Conservation (phyloP, 495 filamentous ascomycete genomes). For the Penicilliopsis zonata region DNA sequence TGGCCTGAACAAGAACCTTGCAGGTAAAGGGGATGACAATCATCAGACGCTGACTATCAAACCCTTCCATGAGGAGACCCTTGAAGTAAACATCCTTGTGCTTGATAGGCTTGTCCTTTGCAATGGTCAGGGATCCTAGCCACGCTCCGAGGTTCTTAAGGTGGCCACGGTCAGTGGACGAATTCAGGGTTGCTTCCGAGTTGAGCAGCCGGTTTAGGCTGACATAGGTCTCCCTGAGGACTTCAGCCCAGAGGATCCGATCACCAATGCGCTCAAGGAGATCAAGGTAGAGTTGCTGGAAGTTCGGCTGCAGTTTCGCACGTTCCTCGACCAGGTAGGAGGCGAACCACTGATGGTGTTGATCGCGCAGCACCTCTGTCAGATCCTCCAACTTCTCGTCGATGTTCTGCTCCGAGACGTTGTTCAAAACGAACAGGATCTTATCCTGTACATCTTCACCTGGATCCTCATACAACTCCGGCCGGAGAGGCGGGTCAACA, state of each 20-base stretch:
- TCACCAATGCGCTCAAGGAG: slow-evolving; percentile 74
- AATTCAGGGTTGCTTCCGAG: slow-evolving; percentile 70
- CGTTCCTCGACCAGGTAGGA: slow-evolving; percentile 91
- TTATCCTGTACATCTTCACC: slow-evolving; percentile 78
- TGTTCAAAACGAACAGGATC: slow-evolving; percentile 92
- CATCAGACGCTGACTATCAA: slow-evolving; percentile 76
- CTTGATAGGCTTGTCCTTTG: slow-evolving; percentile 89
- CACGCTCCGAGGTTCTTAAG: slow-evolving; percentile 86
- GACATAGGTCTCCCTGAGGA: slow-evolving; percentile 85
- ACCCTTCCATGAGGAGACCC: slow-evolving; percentile 83
- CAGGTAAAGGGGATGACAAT: slow-evolving; percentile 94
- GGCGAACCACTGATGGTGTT: slow-evolving; percentile 92
- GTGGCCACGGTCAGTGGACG: slow-evolving; percentile 67
- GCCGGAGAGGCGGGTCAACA: slow-evolving; percentile 50
- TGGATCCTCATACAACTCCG: slow-evolving; percentile 61
- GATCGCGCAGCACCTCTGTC: slow-evolving; percentile 60
- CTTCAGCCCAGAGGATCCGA: slow-evolving; percentile 69
- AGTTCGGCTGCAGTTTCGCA: slow-evolving; percentile 93
- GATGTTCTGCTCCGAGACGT: slow-evolving; percentile 80
- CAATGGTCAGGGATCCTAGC: slow-evolving; percentile 89
- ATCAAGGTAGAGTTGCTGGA: slow-evolving; percentile 83
- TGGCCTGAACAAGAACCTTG: slow-evolving; percentile 78
- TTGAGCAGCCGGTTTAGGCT: slow-evolving; percentile 79
- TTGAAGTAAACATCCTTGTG: slow-evolving; percentile 96
- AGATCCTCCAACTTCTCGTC: slow-evolving; percentile 71